Percentiles rank a stretch among this genome's conserved stretches.
Evolutionary conservation across 441 rosid genomes (phyloP).

Genomic region (Pelargonium myrrhifolium): DNA sequence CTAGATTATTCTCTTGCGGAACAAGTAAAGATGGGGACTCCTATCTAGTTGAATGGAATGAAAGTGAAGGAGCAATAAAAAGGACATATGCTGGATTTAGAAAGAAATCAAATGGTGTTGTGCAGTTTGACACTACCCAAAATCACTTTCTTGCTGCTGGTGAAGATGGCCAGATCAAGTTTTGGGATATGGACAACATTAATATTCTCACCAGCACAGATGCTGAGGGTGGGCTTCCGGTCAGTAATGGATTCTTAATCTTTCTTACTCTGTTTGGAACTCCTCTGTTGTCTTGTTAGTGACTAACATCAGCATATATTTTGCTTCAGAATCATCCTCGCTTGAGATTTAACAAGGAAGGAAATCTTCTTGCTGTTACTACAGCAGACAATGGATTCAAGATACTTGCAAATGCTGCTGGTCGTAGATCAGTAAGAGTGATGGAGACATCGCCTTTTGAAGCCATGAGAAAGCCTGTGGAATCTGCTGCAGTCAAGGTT

Average conservation of each 20-base stretch:
- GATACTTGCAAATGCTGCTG: slow-evolving; percentile 70
- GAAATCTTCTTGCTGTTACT: slow-evolving; percentile 66
- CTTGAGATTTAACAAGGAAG: slow-evolving; percentile 71
- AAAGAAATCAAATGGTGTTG: slow-evolving; percentile 51
- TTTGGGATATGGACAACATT: slow-evolving; percentile 65
- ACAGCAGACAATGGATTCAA: slow-evolving; percentile 65
- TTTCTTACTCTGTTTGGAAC: not conserved
- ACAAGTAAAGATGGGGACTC: slow-evolving; percentile 76
- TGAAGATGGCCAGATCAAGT: slow-evolving; percentile 56
- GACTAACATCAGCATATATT: slow-evolving; percentile 5
- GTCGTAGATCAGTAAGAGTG: slow-evolving; percentile 48
- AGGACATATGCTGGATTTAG: slow-evolving; percentile 56
- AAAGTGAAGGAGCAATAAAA: slow-evolving; percentile 72
- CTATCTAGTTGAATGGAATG: slow-evolving; percentile 78
- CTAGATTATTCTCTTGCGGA: slow-evolving; percentile 70
- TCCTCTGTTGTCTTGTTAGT: not conserved
- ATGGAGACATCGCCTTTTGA: slow-evolving; percentile 59
- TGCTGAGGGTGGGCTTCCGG: slow-evolving; percentile 71
- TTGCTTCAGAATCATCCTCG: slow-evolving; percentile 64
- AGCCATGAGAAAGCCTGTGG: slow-evolving; percentile 51
- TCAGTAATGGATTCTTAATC: slow-evolving; percentile 22
- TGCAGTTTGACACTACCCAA: slow-evolving; percentile 76
- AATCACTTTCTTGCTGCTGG: slow-evolving; percentile 70
- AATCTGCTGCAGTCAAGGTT: slow-evolving; percentile 53
- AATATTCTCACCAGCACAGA: slow-evolving; percentile 43